These are phyloP conservation scores for Puccinia horiana DNA, from an alignment of 1,284 basidiomycete genomes.

Conservation along the genomic window DNA sequence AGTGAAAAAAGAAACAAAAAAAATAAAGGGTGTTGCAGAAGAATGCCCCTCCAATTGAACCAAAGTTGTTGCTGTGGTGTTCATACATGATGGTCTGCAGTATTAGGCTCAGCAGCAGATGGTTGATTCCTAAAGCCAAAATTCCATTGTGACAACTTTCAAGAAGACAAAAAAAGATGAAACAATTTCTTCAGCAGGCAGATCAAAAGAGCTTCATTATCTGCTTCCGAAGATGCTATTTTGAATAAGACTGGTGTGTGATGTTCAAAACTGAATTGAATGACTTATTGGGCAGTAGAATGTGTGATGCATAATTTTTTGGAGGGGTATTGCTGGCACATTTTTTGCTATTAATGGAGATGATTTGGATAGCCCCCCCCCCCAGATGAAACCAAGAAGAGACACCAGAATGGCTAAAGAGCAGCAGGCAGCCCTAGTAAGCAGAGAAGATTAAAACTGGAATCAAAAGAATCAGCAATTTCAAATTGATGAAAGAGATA, in stretches of 20 bases:
- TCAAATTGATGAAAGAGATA: neutral
- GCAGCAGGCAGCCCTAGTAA: neutral
- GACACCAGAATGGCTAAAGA: neutral
- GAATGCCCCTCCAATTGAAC: too few relatives aligned
- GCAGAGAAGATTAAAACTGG: neutral
- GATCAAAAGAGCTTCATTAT: neutral
- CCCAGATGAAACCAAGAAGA: neutral
- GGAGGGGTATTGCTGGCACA: conserved; percentile 17
- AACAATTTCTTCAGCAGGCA: neutral
- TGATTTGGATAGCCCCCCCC: neutral
- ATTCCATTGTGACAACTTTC: neutral
- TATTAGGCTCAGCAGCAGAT: too few relatives aligned
- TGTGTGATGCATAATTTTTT: conserved; percentile 30
- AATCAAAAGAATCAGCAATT: neutral
- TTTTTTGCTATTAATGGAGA: conserved; percentile 8
- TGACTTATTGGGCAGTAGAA: conserved; percentile 22
- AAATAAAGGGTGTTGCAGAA: too few relatives aligned
- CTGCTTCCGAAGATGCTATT: neutral
- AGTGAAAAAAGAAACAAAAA: too few relatives aligned
- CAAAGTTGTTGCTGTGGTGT: too few relatives aligned
- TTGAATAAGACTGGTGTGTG: conserved; percentile 24
- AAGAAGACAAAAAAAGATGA: conserved; percentile 20
- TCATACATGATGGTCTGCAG: too few relatives aligned
- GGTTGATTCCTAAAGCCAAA: too few relatives aligned
- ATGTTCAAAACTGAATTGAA: conserved; percentile 30